Conservation (phyloP, 345 rosid species). For the Stellera chamaejasme region DNA sequence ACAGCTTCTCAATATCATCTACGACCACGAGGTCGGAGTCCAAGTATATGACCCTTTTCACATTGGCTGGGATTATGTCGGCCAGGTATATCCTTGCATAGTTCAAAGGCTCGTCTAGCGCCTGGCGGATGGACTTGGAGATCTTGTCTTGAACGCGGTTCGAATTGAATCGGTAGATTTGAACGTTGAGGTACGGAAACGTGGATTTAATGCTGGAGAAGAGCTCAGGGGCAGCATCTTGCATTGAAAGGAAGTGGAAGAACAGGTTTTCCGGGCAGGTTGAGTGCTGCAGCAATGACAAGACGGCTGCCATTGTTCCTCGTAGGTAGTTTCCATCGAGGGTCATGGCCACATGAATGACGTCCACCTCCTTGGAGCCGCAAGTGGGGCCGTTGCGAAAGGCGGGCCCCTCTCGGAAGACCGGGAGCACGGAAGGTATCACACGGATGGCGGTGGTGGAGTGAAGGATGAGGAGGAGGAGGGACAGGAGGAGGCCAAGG, state of each 20-base stretch:
- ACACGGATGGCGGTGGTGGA: slow-evolving; percentile 28
- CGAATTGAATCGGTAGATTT: slow-evolving; percentile 41
- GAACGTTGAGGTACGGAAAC: slow-evolving; percentile 50
- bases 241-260: slow-evolving; percentile 52
- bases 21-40: slow-evolving; percentile 65
- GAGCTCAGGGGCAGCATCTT: slow-evolving; percentile 33
- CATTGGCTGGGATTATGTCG: slow-evolving; percentile 36
- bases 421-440: slow-evolving; percentile 32
- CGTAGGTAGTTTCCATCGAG: slow-evolving; percentile 62
- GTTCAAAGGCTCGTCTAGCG: slow-evolving; percentile 55
- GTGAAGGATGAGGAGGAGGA: slow-evolving; percentile 30
- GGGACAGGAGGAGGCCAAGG: slow-evolving; percentile 45
- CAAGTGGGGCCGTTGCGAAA: slow-evolving; percentile 46
- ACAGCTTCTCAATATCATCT: slow-evolving; percentile 44
- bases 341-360: slow-evolving; percentile 53
- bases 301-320: slow-evolving; percentile 64
- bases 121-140: slow-evolving; percentile 49
- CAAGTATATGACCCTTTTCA: slow-evolving; percentile 38
- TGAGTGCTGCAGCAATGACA: slow-evolving; percentile 50
- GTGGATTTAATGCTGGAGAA: slow-evolving; percentile 38
- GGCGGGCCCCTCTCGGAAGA: slow-evolving; percentile 46
- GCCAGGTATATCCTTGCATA: slow-evolving; percentile 60
- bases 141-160: slow-evolving; percentile 47
- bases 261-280: slow-evolving; percentile 52
- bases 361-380: slow-evolving; percentile 17